Conservation (phyloP, 2,329 filamentous ascomycete species). For the Rhinocladiella mackenziei region DNA sequence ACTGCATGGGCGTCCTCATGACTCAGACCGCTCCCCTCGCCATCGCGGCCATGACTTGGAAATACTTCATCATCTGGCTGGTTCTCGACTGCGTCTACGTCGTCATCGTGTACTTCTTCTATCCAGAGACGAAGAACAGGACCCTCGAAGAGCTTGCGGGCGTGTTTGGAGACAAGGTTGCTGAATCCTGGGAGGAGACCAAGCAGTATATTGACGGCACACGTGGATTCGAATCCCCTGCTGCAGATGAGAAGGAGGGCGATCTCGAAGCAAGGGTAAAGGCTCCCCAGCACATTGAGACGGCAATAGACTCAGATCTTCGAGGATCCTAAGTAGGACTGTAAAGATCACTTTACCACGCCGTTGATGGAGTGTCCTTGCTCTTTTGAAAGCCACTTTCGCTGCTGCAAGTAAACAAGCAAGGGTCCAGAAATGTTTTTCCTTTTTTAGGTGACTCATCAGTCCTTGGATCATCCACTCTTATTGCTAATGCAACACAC, state of each 20-base stretch:
- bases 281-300: not conserved
- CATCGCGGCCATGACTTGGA: constrained; percentile 12
- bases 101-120: constrained; percentile 33
- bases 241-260: not conserved
- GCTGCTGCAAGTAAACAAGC: no score
- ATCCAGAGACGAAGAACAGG: constrained; percentile 36
- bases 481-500: no score
- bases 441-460: no score
- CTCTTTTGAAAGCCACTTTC: no score
- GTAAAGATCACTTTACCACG: no score
- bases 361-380: no score
- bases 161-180: constrained; percentile 35
- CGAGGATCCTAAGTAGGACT: no score
- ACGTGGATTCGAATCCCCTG: not conserved
- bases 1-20: constrained; percentile 6
- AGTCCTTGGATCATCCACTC: no score
- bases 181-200: constrained; percentile 18
- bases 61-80: constrained; percentile 14
- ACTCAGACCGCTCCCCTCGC: constrained; percentile 10
- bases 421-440: no score
- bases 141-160: constrained; percentile 37
- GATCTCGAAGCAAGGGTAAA: not conserved
- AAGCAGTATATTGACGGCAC: constrained; percentile 7
- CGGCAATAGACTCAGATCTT: not conserved
- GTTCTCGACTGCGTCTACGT: constrained; percentile 10